Conservation (phyloP, 1,139 yeast species). For the Pichiaceae sp. region DNA sequence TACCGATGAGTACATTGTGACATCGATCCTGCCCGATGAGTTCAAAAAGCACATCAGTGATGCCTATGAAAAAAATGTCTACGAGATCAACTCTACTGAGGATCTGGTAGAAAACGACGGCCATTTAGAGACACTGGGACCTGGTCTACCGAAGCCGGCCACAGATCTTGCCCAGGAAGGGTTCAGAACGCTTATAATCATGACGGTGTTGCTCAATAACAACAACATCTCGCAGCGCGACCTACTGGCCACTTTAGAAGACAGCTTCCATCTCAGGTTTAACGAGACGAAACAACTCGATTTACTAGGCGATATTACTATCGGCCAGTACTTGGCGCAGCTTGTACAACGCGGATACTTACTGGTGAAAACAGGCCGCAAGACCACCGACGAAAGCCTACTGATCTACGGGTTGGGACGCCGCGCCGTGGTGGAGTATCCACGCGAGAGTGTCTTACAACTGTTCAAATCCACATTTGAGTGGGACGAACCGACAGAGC, state of each 20-base stretch:
- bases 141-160: conserved; percentile 17
- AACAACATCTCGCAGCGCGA: conserved; percentile 29
- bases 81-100: conserved; percentile 6
- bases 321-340: conserved; percentile 21
- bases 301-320: conserved; percentile 12
- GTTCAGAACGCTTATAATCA: conserved; percentile 22
- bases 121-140: conserved; percentile 3
- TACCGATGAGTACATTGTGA: conserved; percentile 19
- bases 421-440: conserved; percentile 26
- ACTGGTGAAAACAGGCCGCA: conserved; percentile 7
- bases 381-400: conserved; percentile 21
- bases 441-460: conserved; percentile 22
- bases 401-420: conserved; percentile 29
- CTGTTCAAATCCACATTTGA: conserved; percentile 18
- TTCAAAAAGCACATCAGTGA: conserved; percentile 16
- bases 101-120: conserved; percentile 7
- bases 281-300: conserved; percentile 14
- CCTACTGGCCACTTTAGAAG: conserved; percentile 19
- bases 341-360: conserved; percentile 26
- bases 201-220: conserved; percentile 24
- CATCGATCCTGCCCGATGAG: conserved; percentile 13
- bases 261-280: conserved; percentile 19
- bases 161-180: conserved; percentile 24
- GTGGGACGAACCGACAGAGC: background rate
- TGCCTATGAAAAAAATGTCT: conserved; percentile 7